phyloP scores from a whole-genome alignment of 169 alveolate species.

The Pseudocohnilembus persalinus region DNA sequence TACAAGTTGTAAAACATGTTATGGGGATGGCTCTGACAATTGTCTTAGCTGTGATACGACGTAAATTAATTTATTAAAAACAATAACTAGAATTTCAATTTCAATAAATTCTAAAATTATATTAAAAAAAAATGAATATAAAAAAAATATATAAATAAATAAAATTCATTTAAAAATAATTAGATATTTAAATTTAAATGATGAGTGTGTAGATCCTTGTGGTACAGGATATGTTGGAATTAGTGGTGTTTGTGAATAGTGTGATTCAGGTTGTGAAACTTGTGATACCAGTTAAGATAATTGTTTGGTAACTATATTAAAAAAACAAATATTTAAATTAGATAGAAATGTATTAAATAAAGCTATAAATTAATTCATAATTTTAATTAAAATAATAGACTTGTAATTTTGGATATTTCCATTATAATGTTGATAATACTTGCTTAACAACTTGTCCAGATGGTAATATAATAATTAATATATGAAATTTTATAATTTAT shows the following conservation, averaged over 20 bases:
- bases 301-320: not conserved
- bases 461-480: not conserved
- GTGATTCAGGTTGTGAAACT: not conserved
- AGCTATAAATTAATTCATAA: not conserved
- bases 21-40: not conserved
- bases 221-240: not conserved
- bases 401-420: not conserved
- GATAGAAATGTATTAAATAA: not conserved
- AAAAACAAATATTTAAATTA: too few species aligned
- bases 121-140: too few species aligned
- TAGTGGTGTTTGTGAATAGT: not conserved
- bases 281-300: not conserved
- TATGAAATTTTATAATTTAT: too few species aligned
- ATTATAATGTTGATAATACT: not conserved
- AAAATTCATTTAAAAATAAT: too few species aligned
- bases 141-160: too few species aligned
- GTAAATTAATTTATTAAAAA: not conserved
- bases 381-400: not conserved
- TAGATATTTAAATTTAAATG: not conserved
- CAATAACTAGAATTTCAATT: too few species aligned
- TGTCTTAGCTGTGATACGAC: not conserved
- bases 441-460: not conserved
- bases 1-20: not conserved
- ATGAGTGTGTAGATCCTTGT: not conserved
- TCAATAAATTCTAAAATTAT: too few species aligned